Conservation (phyloP, 164 flowering plant genomes). For the Kalanchoe fedtschenkoi region DNA sequence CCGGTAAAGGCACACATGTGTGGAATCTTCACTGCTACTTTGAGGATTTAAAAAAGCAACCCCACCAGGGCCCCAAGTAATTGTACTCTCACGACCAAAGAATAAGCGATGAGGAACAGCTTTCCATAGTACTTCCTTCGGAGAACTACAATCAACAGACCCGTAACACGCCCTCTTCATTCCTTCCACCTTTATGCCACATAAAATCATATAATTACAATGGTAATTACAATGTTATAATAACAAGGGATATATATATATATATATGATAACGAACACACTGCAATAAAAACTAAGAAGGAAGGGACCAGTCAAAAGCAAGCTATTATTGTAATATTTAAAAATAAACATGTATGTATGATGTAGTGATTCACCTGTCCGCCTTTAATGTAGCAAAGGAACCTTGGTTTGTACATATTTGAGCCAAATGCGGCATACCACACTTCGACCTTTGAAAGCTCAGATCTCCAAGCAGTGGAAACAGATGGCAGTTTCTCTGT, state of each 20-base stretch:
- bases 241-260: background rate
- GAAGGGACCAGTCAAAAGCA: background rate
- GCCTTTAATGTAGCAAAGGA: constrained; percentile 82
- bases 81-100: constrained; percentile 56
- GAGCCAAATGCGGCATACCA: constrained; percentile 95
- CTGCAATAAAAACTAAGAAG: background rate
- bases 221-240: background rate
- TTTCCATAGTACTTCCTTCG: constrained; percentile 69
- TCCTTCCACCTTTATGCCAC: constrained; percentile 56
- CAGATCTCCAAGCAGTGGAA: constrained; percentile 53
- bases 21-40: constrained; percentile 28
- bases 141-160: constrained; percentile 60
- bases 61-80: constrained; percentile 87
- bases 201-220: constrained; percentile 8
- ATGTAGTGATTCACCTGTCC: constrained; percentile 57
- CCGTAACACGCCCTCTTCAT: constrained; percentile 67
- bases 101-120: constrained; percentile 63
- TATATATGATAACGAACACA: background rate
- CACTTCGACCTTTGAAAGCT: constrained; percentile 48
- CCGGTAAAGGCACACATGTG: constrained; percentile 58
- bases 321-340: background rate
- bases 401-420: constrained; percentile 74
- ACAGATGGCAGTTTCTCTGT: constrained; percentile 25
- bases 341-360: background rate
- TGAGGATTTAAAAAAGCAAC: constrained; percentile 86